Conservation (phyloP, 2,329 filamentous ascomycete genomes). For the Fusarium marasasianum region DNA sequence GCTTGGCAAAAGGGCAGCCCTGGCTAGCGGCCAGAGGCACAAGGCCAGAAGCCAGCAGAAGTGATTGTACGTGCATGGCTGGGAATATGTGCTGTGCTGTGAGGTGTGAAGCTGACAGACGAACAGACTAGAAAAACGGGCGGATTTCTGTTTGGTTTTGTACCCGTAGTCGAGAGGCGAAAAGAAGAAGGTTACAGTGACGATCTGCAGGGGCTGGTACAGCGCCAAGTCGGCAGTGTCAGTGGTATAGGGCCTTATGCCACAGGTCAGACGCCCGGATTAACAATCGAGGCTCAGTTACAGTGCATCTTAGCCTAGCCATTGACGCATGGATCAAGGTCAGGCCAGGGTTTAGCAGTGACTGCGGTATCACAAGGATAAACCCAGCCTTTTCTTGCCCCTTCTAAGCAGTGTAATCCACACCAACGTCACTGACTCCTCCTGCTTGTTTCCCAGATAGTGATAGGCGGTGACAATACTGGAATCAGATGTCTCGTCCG, state of each 20-base stretch:
- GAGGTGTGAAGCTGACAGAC: neutral
- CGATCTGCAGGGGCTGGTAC: conserved; percentile 25
- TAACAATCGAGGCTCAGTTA: conserved; percentile 14
- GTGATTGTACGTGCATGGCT: conserved; percentile 28
- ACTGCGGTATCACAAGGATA: conserved; percentile 5
- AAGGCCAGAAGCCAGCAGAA: conserved; percentile 34
- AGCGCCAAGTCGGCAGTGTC: conserved; percentile 22
- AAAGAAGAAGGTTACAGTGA: neutral
- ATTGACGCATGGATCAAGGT: neutral
- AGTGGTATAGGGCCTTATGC: conserved; percentile 12
- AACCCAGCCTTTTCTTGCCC: neutral
- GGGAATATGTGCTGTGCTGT: neutral
- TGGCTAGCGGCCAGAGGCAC: conserved; percentile 25
- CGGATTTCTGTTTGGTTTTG: conserved; percentile 29
- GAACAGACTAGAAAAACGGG: neutral
- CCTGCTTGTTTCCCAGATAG: conserved; percentile 7
- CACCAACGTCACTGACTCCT: conserved; percentile 2
- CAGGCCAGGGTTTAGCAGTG: neutral
- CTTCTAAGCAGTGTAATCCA: neutral
- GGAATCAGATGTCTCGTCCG: conserved; percentile 22
- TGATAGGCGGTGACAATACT: conserved; percentile 31
- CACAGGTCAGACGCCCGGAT: conserved; percentile 15
- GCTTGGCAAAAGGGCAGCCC: conserved; percentile 34
- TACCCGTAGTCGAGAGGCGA: neutral
- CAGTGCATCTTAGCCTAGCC: neutral